Evolutionary conservation across 2,329 filamentous ascomycete species (phyloP), one percentile per base, ranked within the genome.

Genomic region (Penicillium brasilianum): DNA sequence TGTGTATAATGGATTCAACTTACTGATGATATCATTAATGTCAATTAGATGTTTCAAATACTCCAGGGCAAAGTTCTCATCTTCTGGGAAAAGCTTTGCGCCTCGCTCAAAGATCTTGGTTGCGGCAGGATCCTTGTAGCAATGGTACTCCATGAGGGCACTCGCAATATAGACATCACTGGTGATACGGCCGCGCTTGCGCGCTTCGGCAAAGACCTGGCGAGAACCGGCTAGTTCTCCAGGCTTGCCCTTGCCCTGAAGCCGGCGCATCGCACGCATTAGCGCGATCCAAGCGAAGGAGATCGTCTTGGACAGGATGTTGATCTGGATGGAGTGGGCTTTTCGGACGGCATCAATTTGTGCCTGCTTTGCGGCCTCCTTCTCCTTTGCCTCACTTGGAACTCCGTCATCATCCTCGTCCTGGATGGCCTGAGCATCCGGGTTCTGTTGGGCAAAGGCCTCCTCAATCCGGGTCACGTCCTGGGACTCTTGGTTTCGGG

Each of bases 51-150:
- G 95, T 80, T 97, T 97, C 70, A 99, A 84, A 76, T 99, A 98
- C 77, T 98, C 93, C 55, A 99, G 85, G 65, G 96, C 92, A 78
- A 98, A 98, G 60, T 88, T 85, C 75, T 97, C 93, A 71, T 98
- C 94, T 52, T 96, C 92, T 0, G 94, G 94, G 73, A 98, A 99
- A 13, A 99, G 83, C 72, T 92, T 95, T 65, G 94, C 88, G 20
- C 95, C 95, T 49, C 94, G 90, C 74, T 99, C 95, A 68, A 98
- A 96, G 62, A 99, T 98, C 79, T 95, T 97, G 46, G 90, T 91
- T 1, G 93, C 94, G 0, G 95, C 92, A 0, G 89, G 87, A 71
- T 98, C 95, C 72, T 96, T 95, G 78, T 99, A 99, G 68, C 96
- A 96, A 69, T 96, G 89, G 74, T 95, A 94, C 76, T 99, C 95